Conservation (phyloP, 495 filamentous ascomycete species). For the Aspergillus nidulans region DNA sequence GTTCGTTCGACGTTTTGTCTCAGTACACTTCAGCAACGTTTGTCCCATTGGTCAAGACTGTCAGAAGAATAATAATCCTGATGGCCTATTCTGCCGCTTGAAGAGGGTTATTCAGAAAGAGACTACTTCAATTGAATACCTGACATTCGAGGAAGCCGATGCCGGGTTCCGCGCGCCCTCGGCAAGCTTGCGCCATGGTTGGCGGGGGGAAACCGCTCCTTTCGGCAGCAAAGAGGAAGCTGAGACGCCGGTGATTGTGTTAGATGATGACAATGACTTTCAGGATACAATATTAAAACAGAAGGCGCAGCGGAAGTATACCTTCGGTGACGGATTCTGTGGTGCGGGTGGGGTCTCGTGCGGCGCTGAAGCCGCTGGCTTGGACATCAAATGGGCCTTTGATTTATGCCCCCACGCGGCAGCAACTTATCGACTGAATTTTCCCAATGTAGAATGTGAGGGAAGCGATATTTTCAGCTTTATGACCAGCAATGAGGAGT, state of each 20-base stretch:
- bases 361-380: conserved; percentile 60
- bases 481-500: conserved; percentile 21
- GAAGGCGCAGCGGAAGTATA: conserved; percentile 39
- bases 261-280: conserved; percentile 16
- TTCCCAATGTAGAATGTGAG: conserved; percentile 44
- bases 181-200: conserved; percentile 20
- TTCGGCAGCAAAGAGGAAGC: conserved; percentile 21
- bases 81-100: conserved; percentile 27
- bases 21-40: conserved; percentile 32
- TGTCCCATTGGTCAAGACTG: conserved; percentile 12
- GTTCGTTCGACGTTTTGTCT: conserved; percentile 20
- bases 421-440: conserved; percentile 57
- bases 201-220: conserved; percentile 27
- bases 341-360: conserved; percentile 73
- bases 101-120: conserved; percentile 19
- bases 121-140: conserved; percentile 25
- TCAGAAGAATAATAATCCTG: background rate
- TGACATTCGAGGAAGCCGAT: conserved; percentile 26
- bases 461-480: conserved; percentile 25
- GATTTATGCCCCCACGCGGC: conserved; percentile 56
- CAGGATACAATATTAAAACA: conserved; percentile 14
- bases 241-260: conserved; percentile 6
- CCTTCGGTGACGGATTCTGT: conserved; percentile 68
- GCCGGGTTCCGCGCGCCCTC: conserved; percentile 4
- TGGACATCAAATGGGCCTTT: conserved; percentile 56